Base-by-base conservation (phyloP, 176 grass and related monocot species). In the Carex pumila region DNA sequence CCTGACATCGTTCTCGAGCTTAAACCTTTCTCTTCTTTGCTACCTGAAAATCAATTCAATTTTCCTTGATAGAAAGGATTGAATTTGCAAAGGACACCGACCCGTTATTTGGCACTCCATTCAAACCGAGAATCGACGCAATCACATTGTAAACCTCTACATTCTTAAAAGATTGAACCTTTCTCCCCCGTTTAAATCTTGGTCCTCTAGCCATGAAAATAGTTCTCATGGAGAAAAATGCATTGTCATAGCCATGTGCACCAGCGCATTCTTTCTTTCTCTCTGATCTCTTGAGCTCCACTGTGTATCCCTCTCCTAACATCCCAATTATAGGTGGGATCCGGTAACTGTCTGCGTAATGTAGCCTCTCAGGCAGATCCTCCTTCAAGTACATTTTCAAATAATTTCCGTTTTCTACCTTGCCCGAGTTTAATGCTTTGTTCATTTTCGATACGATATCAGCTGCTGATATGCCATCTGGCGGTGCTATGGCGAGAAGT, bases 141-240 rank as follows among this genome's bases (percentile, higher is more conserved):
- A 98, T 85, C 7, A 93, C 83, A 83, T 98, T 98, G 81, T 92
- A 95, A 79, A 98, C 89, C 86, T 98, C 60, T 58, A 93, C 85
- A 60, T 98, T 98, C 36, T 92, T 86, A 60, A 98, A 95, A 4
- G 96, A 98, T 30, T 85, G 86, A 43, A 98, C 86, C 25, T 89
- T 95, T 52, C 66, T 95, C n/a, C 88, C 88, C 3, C 7, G 68
- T 14, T 81, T 80, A 37, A 95, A 95, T 82, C 82, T 89, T 63
- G 96, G 96, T 9, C 96, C 96, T 0, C 90, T 89, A 0, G 86
- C 86, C 0, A 90, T 58, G 58, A 98, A 98, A 79, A 98, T 90
- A 73, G 89, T 93, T 86, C 95, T 98, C 95, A 98, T 98, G 8
- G 95, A 95, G 61, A 95, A 98, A 86, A 94, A 98, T 13, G 87